Percentiles rank a stretch among this genome's conserved stretches.
phyloP scores from a whole-genome alignment of 163 green algal genomes.

The Picocystis sp. region DNA sequence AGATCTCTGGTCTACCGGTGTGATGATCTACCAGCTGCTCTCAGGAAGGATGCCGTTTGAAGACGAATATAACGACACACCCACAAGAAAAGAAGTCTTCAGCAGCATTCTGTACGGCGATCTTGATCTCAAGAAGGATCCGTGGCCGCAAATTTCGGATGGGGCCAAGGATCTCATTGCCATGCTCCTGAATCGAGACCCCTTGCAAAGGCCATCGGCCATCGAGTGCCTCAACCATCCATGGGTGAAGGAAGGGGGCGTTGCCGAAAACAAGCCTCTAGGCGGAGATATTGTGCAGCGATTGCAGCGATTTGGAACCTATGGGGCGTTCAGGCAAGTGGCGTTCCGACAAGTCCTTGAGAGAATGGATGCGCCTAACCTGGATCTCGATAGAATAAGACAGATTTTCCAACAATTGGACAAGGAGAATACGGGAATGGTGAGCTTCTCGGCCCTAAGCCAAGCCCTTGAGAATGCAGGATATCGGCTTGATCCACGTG shows the following conservation, averaged over 20 bases:
- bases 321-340: slow-evolving; percentile 26
- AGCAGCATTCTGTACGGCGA: slow-evolving; percentile 50
- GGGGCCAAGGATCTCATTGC: slow-evolving; percentile 27
- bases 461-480: slow-evolving; percentile 19
- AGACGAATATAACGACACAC: slow-evolving; percentile 1
- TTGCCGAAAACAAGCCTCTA: slow-evolving; percentile 9
- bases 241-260: slow-evolving; percentile 17
- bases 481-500: not conserved
- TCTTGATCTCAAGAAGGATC: slow-evolving; percentile 33
- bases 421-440: slow-evolving; percentile 42
- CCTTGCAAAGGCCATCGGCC: slow-evolving; percentile 21
- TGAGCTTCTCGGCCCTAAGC: slow-evolving; percentile 55
- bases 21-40: slow-evolving; percentile 11
- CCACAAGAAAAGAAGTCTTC: slow-evolving; percentile 34
- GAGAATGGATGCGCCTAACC: too few relatives aligned
- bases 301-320: slow-evolving; percentile 50
- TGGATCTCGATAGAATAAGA: slow-evolving; percentile 10
- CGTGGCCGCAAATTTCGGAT: slow-evolving; percentile 23
- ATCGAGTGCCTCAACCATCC: slow-evolving; percentile 31
- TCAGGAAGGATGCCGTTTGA: slow-evolving; percentile 7
- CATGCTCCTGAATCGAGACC: slow-evolving; percentile 30
- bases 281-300: slow-evolving; percentile 40
- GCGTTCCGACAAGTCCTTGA: too few relatives aligned
- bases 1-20: slow-evolving; percentile 6
- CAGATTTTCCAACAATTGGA: slow-evolving; percentile 62